phyloP scores from a whole-genome alignment of 108 stramenopile species.

The Cyclotella baltica region DNA sequence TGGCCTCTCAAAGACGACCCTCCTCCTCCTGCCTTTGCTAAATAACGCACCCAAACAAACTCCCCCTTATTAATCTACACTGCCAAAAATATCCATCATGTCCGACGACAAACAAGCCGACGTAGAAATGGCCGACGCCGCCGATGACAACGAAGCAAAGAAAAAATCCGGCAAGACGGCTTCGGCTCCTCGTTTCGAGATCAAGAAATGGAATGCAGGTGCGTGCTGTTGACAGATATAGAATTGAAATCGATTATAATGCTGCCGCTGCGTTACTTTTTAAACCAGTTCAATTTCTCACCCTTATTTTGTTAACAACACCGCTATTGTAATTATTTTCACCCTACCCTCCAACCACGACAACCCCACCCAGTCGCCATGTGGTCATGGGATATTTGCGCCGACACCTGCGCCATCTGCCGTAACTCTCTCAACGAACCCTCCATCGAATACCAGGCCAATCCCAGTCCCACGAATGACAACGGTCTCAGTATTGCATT shows the following conservation, averaged over 20 bases:
- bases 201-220: slow-evolving; percentile 96
- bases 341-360: not conserved
- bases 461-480: slow-evolving; percentile 96
- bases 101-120: slow-evolving; percentile 29
- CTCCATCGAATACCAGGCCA: slow-evolving; percentile 98
- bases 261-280: too few relatives aligned
- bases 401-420: slow-evolving; percentile 99
- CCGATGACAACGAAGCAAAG: slow-evolving; percentile 6
- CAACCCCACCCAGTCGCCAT: slow-evolving; percentile 77
- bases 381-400: slow-evolving; percentile 99
- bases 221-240: too few relatives aligned
- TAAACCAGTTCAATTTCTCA: too few relatives aligned
- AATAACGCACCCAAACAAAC: not conserved
- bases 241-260: too few relatives aligned
- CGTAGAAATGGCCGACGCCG: slow-evolving; percentile 53
- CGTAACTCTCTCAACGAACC: slow-evolving; percentile 99
- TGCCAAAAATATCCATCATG: slow-evolving; percentile 10
- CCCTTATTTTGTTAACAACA: too few relatives aligned
- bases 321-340: not conserved
- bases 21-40: too few relatives aligned
- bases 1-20: too few relatives aligned
- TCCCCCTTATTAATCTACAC: not conserved
- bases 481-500: slow-evolving; percentile 98
- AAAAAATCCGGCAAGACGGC: slow-evolving; percentile 29
- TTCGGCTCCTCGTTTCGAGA: slow-evolving; percentile 82